Evolutionary conservation across 352 stramenopile species (phyloP).

Genomic region (Phytophthora pisi): DNA sequence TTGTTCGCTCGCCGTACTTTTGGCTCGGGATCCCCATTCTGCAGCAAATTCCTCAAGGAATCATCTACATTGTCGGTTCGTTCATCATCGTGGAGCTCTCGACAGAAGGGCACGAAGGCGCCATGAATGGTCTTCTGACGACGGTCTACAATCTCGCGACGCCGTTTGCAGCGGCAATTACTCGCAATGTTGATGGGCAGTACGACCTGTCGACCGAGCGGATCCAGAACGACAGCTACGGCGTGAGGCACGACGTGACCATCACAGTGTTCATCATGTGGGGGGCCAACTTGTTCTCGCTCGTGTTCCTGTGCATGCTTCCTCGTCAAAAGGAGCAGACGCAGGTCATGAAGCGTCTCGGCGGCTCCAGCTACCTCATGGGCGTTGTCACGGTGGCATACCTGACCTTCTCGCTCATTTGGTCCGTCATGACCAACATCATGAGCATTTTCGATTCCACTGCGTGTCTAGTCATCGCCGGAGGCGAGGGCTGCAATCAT

Average conservation of each 20-base stretch:
- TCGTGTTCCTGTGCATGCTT: constrained; percentile 57
- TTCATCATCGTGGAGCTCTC: constrained; percentile 71
- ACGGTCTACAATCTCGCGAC: constrained; percentile 63
- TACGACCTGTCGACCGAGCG: constrained; percentile 54
- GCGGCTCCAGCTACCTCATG: constrained; percentile 60
- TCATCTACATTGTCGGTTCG: constrained; percentile 60
- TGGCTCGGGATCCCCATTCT: constrained; percentile 55
- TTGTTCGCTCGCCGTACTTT: constrained; percentile 56
- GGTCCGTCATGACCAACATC: constrained; percentile 63
- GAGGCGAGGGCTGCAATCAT: constrained; percentile 47
- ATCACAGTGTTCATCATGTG: constrained; percentile 62
- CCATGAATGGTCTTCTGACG: constrained; percentile 67
- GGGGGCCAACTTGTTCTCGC: constrained; percentile 51
- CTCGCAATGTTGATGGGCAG: constrained; percentile 42
- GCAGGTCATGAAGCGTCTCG: constrained; percentile 66
- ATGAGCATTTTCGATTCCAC: constrained; percentile 66
- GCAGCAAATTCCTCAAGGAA: constrained; percentile 50
- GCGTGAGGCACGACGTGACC: constrained; percentile 55
- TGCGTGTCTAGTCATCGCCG: constrained; percentile 57
- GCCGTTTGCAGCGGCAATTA: constrained; percentile 51
- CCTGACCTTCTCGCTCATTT: constrained; percentile 52
- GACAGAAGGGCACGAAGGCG: constrained; percentile 60
- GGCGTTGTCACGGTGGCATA: constrained; percentile 49
- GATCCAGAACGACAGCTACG: constrained; percentile 57
- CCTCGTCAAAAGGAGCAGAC: constrained; percentile 72